Evolutionary conservation across 2,329 filamentous ascomycete genomes (phyloP), one percentile per base, ranked within the genome.

Genomic region (Botryosphaeria agaves): DNA sequence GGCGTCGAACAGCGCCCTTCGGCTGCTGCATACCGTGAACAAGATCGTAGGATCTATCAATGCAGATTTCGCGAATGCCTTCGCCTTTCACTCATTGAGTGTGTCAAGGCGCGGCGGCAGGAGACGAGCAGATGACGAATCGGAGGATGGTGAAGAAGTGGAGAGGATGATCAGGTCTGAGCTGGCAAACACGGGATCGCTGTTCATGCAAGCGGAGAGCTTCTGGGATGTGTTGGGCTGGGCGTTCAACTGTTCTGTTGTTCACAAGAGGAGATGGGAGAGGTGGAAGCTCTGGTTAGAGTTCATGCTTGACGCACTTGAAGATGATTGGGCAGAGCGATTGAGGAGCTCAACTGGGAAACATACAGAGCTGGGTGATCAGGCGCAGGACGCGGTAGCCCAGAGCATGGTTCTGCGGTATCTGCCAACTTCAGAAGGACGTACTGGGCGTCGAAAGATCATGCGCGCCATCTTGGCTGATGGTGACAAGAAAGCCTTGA

Each of bases 191-290:
- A 58, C 66, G 9, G 64, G 72, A 26, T 76, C 77, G 18, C 38
- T 94, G 2, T 93, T 80, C 71, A 59, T 57, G 11, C 67, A 70
- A n/a, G 80, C 77, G 1, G 73, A 80, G 36, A 82, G 92, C 46
- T 91, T 95, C 44, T 98, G 89, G 83, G 69, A 74, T 25, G 69
- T 81, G 0, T 66, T 89, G 0, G 89, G 87, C 3, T 95, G 89
- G 89, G 78, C 81, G 0, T 84, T 95, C 50, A 89, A 87, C 47
- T 95, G 87, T 56, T 85, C 82, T 30, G 66, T 78, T 2, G 51
- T 67, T 18, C 64, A 87, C 41, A 72, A 72, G 2, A 64, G 68
- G 24, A 67, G 87, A 14, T 95, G 89, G 87, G 66, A 63, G 29
- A 67, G 74, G 45, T 95, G 85, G 84, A 72, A 66, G 41, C 54